A percentile compares a stretch with the other conserved stretches of the same genome.
phyloP scores from a whole-genome alignment of 768 basidiomycete genomes.

The Termitomyces sp. region DNA sequence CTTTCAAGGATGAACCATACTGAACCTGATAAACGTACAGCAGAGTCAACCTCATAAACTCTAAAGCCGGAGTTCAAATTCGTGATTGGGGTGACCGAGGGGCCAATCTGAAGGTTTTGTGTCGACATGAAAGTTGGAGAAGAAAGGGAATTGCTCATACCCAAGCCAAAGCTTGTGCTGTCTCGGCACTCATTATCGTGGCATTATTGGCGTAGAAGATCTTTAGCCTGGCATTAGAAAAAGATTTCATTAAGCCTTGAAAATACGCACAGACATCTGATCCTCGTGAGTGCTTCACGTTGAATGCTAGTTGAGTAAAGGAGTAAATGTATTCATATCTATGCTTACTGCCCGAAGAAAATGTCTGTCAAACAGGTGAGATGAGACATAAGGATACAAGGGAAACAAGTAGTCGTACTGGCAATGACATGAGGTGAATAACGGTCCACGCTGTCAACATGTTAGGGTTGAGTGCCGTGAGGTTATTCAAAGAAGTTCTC shows the following conservation, averaged over 20 bases:
- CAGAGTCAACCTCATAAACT: conserved; percentile 67
- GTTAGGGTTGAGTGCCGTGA: background rate
- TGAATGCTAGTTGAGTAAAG: background rate
- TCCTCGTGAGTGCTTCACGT: conserved; percentile 56
- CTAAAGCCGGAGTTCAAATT: conserved; percentile 76
- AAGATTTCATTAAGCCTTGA: background rate
- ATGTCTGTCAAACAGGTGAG: conserved; percentile 38
- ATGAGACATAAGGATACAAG: background rate
- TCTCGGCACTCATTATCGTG: conserved; percentile 50
- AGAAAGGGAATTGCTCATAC: conserved; percentile 14
- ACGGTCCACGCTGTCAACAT: conserved; percentile 55
- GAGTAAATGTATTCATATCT: background rate
- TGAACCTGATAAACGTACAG: conserved; percentile 31
- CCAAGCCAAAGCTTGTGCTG: conserved; percentile 47
- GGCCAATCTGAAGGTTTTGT: conserved; percentile 45
- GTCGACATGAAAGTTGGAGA: background rate
- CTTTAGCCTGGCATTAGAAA: conserved; percentile 23
- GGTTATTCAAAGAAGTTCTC: conserved; percentile 10
- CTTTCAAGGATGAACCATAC: background rate
- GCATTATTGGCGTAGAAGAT: conserved; percentile 73
- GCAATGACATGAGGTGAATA: conserved; percentile 76
- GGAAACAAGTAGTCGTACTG: conserved; percentile 35
- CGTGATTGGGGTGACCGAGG: conserved; percentile 64
- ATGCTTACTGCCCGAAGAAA: conserved; percentile 63
- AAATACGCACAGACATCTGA: conserved; percentile 47